A percentile compares a stretch with the other conserved stretches of the same genome.
Conservation (phyloP, 2,329 filamentous ascomycete species). For the Penicillium sp. region DNA sequence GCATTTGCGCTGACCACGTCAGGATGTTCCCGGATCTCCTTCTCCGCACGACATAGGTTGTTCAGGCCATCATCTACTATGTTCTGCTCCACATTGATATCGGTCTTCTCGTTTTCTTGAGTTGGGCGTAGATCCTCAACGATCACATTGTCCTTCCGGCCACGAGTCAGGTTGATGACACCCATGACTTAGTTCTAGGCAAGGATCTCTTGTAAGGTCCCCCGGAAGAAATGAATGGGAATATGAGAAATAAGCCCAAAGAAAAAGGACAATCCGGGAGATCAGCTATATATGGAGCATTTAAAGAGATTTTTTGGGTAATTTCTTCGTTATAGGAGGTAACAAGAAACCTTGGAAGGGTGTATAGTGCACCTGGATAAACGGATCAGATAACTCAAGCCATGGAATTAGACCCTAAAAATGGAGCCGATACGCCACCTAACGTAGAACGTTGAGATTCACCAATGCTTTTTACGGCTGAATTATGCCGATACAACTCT, state of each 20-base stretch:
- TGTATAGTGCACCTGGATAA: neutral
- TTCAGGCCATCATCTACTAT: neutral
- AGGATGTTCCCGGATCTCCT: slow-evolving; percentile 18
- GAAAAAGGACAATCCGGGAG: neutral
- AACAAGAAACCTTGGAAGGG: too few species aligned
- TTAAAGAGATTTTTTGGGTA: neutral
- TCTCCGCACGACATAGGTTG: slow-evolving; percentile 4
- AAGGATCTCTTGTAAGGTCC: neutral
- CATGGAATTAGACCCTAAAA: neutral
- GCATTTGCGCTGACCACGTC: slow-evolving; percentile 21
- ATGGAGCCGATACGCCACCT: neutral
- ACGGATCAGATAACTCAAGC: slow-evolving; percentile 1
- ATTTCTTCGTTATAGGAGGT: too few species aligned
- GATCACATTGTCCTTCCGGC: neutral
- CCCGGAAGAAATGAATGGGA: neutral
- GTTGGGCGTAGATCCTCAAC: slow-evolving; percentile 3
- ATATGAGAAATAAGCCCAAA: neutral
- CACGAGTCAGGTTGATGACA: slow-evolving; percentile 4
- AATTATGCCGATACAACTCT: neutral
- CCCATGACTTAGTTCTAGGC: neutral
- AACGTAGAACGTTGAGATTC: neutral
- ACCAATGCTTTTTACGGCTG: neutral
- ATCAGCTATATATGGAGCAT: neutral
- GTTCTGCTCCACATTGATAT: slow-evolving; percentile 1
- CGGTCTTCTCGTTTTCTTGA: neutral